Evolutionary conservation across 2,329 filamentous ascomycete genomes (phyloP), one percentile per base, ranked within the genome.

Genomic region (Dactylella cylindrospora): DNA sequence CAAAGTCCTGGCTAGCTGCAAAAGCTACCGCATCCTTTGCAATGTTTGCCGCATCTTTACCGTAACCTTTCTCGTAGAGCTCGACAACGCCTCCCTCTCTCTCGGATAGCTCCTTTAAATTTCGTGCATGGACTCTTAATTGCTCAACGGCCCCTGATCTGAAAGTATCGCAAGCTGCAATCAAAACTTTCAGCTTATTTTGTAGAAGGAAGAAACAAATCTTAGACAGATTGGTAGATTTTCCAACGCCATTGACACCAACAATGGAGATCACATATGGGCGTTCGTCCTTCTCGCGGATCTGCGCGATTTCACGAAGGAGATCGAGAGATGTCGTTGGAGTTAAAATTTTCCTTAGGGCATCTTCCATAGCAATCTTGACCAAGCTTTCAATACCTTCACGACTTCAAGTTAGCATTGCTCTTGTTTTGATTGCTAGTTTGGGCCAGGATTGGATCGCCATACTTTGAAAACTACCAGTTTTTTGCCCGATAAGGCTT

Each of bases 221-320:
- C 74, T 98, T 98, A 73, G 88, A 91, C 29, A 98, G 79, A 72
- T 96, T 97, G 46, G 93, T 98, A 12, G 90, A 96, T 76, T 98
- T 98, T 71, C 93, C 93, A 29, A 98, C 93, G 49, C 93, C 93
- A 73, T 98, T 98, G 71, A 98, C 93, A 65, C 93, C 93, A 35
- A 98, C 93, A 64, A 98, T 95, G 54, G 90, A 96, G 72, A 98
- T 94, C 70, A 97, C 91, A 72, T 97, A 98, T 35, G 93, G 93
- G 3, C 93, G 85, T 15, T 80, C 74, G 60, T 79, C 78, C 67
- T 81, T 76, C 62, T 84, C 78, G 2, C 83, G 80, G 17, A 76
- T 77, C 0, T 84, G 80, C 70, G 91, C 84, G 68, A 98, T 97
- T 72, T 95, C 90, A 69, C 90, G 89, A 39, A 98, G 84, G 41